These are phyloP conservation scores for Coelastrella sp. DNA, from an alignment of 139 green algal species.

Conservation along the genomic window DNA sequence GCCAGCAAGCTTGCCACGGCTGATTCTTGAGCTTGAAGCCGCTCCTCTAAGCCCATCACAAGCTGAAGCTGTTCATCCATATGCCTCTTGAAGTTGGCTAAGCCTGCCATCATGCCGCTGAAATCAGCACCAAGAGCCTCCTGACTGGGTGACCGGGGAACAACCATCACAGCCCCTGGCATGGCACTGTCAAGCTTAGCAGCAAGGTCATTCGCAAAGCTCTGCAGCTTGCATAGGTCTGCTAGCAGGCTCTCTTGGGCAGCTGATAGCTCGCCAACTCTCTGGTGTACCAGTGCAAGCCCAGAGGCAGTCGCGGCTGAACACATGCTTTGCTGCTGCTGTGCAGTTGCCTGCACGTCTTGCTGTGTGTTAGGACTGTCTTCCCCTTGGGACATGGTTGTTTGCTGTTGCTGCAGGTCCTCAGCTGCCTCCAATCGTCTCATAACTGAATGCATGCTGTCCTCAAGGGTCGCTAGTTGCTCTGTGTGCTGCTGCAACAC, in stretches of 20 bases:
- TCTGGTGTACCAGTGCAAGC: not conserved
- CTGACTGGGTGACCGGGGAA: conserved; percentile 4
- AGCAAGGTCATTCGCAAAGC: conserved; percentile 24
- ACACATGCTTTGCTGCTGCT: conserved; percentile 30
- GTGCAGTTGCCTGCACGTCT: not conserved
- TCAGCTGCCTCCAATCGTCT: not conserved
- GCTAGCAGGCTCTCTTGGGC: not conserved
- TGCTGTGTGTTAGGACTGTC: not conserved
- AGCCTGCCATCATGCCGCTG: conserved; percentile 15
- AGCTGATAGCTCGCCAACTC: not conserved
- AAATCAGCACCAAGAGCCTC: conserved; percentile 7
- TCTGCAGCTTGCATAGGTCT: not conserved
- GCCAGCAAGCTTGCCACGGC: conserved; percentile 11
- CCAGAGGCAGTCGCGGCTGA: not conserved
- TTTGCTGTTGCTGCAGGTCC: not conserved
- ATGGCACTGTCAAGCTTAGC: conserved; percentile 9
- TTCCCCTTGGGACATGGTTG: no score
- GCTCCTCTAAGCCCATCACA: not conserved
- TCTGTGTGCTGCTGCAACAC: conserved; percentile 11
- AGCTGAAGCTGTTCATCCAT: conserved; percentile 22
- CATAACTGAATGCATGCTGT: not conserved
- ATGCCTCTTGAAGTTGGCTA: conserved; percentile 32
- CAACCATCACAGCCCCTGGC: not conserved
- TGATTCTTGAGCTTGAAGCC: conserved; percentile 8
- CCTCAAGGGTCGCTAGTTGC: not conserved